phyloP scores from a whole-genome alignment of 306 rosid species.

The peach (Prunus persica) region DNA sequence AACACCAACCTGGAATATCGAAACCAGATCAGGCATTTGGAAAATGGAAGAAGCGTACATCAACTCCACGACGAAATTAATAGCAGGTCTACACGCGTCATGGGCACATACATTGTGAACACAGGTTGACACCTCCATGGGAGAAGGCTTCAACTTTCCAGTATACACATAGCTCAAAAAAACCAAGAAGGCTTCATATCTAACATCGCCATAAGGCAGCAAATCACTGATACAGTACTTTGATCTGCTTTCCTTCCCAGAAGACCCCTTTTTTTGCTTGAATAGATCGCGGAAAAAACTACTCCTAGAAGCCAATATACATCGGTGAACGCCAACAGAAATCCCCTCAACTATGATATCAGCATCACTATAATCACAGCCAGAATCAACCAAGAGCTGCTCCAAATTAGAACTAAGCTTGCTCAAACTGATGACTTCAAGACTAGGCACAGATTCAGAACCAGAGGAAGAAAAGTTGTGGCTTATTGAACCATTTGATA shows the following conservation, averaged over 20 bases:
- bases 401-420: slow-evolving; percentile 53
- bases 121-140: slow-evolving; percentile 49
- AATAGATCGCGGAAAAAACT: slow-evolving; percentile 39
- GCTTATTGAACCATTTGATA: slow-evolving; percentile 67
- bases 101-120: slow-evolving; percentile 46
- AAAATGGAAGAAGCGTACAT: slow-evolving; percentile 49
- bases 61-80: slow-evolving; percentile 47
- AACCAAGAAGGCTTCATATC: slow-evolving; percentile 47
- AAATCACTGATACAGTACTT: slow-evolving; percentile 33
- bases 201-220: slow-evolving; percentile 53
- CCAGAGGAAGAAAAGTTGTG: slow-evolving; percentile 46
- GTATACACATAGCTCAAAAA: slow-evolving; percentile 49
- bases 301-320: slow-evolving; percentile 52
- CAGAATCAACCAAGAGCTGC: slow-evolving; percentile 43
- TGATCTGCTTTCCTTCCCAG: slow-evolving; percentile 32
- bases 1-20: slow-evolving; percentile 46
- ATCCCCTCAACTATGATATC: slow-evolving; percentile 44
- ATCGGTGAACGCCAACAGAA: slow-evolving; percentile 46
- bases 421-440: slow-evolving; percentile 55
- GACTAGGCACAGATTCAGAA: slow-evolving; percentile 51
- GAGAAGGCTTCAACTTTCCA: slow-evolving; percentile 47
- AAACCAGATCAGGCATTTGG: slow-evolving; percentile 48
- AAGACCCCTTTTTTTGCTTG: slow-evolving; percentile 23
- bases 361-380: slow-evolving; percentile 45
- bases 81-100: slow-evolving; percentile 56